Percentiles rank a stretch among this genome's conserved stretches.
phyloP scores from a whole-genome alignment of 2,329 filamentous ascomycete genomes.

The Trichoderma harzianum region DNA sequence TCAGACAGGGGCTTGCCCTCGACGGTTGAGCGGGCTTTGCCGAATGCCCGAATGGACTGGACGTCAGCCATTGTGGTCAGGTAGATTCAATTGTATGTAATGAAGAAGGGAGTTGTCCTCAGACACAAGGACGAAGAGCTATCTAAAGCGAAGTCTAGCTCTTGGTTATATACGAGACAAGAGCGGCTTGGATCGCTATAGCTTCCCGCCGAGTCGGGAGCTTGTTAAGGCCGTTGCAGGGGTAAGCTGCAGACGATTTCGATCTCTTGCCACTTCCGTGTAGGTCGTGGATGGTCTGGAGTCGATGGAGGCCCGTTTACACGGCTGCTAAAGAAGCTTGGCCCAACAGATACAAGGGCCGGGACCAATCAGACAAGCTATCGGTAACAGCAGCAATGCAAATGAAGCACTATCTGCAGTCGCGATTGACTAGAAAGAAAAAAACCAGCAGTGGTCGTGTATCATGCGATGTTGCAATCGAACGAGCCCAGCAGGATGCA shows the following conservation, averaged over 20 bases:
- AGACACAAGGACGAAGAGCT: background rate
- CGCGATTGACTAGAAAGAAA: background rate
- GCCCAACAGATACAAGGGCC: background rate
- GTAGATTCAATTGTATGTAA: background rate
- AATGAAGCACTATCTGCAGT: background rate
- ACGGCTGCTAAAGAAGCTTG: background rate
- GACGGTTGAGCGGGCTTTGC: constrained; percentile 62
- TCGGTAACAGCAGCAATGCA: background rate
- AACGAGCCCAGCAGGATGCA: constrained; percentile 9
- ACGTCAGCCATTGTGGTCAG: constrained; percentile 38
- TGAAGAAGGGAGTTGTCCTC: constrained; percentile 1
- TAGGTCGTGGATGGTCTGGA: background rate
- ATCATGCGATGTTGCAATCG: constrained; percentile 13
- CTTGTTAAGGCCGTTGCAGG: background rate
- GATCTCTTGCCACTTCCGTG: background rate
- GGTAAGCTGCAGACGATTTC: background rate
- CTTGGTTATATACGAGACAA: constrained; percentile 6
- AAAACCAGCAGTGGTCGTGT: background rate
- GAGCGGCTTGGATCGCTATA: background rate
- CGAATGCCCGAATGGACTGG: constrained; percentile 61
- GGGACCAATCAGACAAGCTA: background rate
- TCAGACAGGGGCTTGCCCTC: constrained; percentile 58
- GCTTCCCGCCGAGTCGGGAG: background rate
- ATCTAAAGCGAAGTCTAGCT: background rate
- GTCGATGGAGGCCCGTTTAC: background rate